Evolutionary conservation across 345 rosid species (phyloP), one percentile per base, ranked within the genome.

Genomic region (Bruguiera sexangula): DNA sequence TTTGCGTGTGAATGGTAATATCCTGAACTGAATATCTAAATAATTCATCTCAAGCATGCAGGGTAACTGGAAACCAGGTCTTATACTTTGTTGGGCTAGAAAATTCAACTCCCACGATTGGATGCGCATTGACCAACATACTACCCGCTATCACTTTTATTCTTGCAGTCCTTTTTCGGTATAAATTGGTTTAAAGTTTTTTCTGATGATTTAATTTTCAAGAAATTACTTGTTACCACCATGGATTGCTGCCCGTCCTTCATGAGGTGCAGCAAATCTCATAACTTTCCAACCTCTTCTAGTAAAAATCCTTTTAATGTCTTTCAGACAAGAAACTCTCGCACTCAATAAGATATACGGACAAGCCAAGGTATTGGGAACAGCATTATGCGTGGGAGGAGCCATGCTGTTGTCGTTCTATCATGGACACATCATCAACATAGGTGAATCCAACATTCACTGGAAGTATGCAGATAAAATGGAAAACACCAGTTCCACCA

Each of bases 391-490:
- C 69, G 98, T 95, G 27, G 84, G 86, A 5, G 99, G 99, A 63
- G 97, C 98, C 21, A 95, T 95, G 98, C 48, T 95, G 74, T 79
- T 92, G 63, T 92, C 98, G 3, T 95, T 92, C 65, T 95, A 90
- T 82, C 96, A 90, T 71, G 97, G 97, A 24, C 80, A 79, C 27
- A 65, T 32, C 20, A 69, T 95, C 22, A 84, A 73, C 27, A 78
- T 88, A 3, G 88, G 91, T 3, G 78, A 81, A 74, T 88, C 98
- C 6, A 75, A 77, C 73, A 84, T 95, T 68, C 96, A 92, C 66
- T 90, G 96, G 97, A 76, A 73, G 2, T 90, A 87, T 71, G 96
- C 86, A 6, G 79, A 85, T 56, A 65, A 73, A 46, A 82, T 80
- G 65, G 59, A 71, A 21, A 67, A 39, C 10, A 65, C 61, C 6